Evolutionary conservation across 2,329 filamentous ascomycete species (phyloP), one percentile per base, ranked within the genome.

Genomic region (Aspergillus novoparasiticus): DNA sequence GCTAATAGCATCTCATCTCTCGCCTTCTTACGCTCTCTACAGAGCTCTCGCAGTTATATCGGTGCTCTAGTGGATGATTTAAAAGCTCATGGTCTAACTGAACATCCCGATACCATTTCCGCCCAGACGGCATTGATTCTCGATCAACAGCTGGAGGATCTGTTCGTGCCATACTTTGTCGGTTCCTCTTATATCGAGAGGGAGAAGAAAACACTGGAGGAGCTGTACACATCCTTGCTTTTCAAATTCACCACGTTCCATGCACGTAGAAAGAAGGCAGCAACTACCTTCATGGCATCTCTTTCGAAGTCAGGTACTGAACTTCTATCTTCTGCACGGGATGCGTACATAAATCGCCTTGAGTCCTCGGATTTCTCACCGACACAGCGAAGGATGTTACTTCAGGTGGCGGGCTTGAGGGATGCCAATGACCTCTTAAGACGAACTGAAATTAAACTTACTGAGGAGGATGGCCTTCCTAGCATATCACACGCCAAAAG

Each of bases 161-260:
- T 90, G 1, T 89, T 89, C 69, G 85, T 89, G 4, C 87, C 87
- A 0, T 89, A 89, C 72, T 88, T 89, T 67, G 83, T 86, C 12
- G 87, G 87, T 6, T 86, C 86, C 0, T 87, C 86, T 12, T 90
- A 89, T 69, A 88, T 89, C 66, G 87, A 89, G 72, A 82, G 86
- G 56, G 87, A 89, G 70, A 88, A 86, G 75, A 84, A 83, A 66
- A 89, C 86, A 63, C 78, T 95, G 56, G 91, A 94, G 73, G 92
- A 94, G 74, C 80, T 94, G 67, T 93, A 96, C 79, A 94, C 93
- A 60, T 97, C 95, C 0, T 81, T 99, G 59, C 86, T 98, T 5
- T 97, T 99, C 86, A 96, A 96, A 72, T 99, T 95, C 74, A 96
- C 93, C 19, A 90, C 96, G n/a, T 98, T 94, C 74, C 95, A 99